Conservation (phyloP, 352 stramenopile species). For the Elongisporangium anandrum region DNA sequence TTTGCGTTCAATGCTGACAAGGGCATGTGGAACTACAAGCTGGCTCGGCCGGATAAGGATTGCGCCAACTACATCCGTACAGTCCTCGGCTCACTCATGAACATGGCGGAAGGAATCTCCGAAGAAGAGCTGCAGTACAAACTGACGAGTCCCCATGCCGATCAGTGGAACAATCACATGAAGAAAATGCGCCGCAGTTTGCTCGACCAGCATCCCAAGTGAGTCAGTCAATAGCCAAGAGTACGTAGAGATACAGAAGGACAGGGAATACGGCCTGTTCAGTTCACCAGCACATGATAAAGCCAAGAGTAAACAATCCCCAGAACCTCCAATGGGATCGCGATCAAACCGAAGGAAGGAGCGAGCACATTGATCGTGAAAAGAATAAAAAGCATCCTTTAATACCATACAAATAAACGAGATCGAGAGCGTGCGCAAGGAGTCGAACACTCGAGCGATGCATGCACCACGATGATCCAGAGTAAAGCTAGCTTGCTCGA, state of each 20-base stretch:
- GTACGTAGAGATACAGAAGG: not conserved
- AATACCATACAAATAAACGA: conserved; percentile 5
- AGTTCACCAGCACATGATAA: not conserved
- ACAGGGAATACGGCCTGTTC: not conserved
- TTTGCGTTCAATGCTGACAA: conserved; percentile 86
- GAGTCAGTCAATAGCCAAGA: conserved; percentile 10
- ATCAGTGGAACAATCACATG: conserved; percentile 83
- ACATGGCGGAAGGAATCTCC: conserved; percentile 88
- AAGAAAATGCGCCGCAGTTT: conserved; percentile 70
- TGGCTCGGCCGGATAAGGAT: conserved; percentile 85
- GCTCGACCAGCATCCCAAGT: conserved; percentile 50
- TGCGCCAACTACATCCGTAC: conserved; percentile 88
- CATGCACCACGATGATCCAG: not conserved
- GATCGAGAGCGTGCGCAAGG: not conserved
- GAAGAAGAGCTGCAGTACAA: conserved; percentile 90
- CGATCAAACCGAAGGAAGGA: not conserved
- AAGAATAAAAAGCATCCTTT: conserved; percentile 5
- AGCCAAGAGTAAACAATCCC: too few relatives aligned
- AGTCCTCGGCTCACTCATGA: conserved; percentile 86
- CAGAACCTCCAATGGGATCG: too few relatives aligned
- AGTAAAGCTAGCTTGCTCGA: not conserved
- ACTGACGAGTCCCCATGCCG: conserved; percentile 62
- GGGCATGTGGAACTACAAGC: conserved; percentile 89
- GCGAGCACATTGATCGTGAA: not conserved
- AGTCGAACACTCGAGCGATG: conserved; percentile 1